phyloP scores from a whole-genome alignment of 192 early-diverging fungal species.

The Gryganskiella cystojenkinii region DNA sequence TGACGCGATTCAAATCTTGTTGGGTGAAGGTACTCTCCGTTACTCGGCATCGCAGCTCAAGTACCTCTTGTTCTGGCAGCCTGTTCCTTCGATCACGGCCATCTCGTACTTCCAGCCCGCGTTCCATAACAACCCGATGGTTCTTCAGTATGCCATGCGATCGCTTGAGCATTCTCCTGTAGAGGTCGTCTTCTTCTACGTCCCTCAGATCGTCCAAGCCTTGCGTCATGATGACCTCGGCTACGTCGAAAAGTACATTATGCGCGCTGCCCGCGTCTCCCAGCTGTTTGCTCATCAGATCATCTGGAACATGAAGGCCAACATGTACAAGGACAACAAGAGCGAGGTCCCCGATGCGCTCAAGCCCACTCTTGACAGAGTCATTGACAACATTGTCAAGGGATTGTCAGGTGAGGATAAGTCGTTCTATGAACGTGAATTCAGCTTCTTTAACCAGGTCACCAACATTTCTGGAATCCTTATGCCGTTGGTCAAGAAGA shows the following conservation, averaged over 20 bases:
- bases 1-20: slow-evolving; percentile 77
- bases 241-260: slow-evolving; percentile 94
- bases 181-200: slow-evolving; percentile 98
- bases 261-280: slow-evolving; percentile 91
- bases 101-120: slow-evolving; percentile 80
- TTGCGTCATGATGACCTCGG: slow-evolving; percentile 88
- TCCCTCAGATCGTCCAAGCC: slow-evolving; percentile 98
- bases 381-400: slow-evolving; percentile 83
- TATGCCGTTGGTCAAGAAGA: slow-evolving; percentile 91
- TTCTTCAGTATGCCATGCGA: slow-evolving; percentile 94
- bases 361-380: slow-evolving; percentile 91
- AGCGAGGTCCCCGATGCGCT: slow-evolving; percentile 75
- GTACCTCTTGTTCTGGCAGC: slow-evolving; percentile 90
- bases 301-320: slow-evolving; percentile 99
- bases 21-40: slow-evolving; percentile 66
- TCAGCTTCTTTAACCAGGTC: slow-evolving; percentile 93
- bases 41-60: slow-evolving; percentile 43
- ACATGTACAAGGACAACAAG: slow-evolving; percentile 69
- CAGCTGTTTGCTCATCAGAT: slow-evolving; percentile 99
- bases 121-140: slow-evolving; percentile 82
- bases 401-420: slow-evolving; percentile 87
- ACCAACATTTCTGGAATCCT: slow-evolving; percentile 98
- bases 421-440: slow-evolving; percentile 95
- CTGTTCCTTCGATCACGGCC: slow-evolving; percentile 91
- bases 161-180: slow-evolving; percentile 90